Percentiles rank a stretch among this genome's conserved stretches.
Evolutionary conservation across 176 grass and related monocot genomes (phyloP).

Genomic region (Bolboschoenus planiculmis): DNA sequence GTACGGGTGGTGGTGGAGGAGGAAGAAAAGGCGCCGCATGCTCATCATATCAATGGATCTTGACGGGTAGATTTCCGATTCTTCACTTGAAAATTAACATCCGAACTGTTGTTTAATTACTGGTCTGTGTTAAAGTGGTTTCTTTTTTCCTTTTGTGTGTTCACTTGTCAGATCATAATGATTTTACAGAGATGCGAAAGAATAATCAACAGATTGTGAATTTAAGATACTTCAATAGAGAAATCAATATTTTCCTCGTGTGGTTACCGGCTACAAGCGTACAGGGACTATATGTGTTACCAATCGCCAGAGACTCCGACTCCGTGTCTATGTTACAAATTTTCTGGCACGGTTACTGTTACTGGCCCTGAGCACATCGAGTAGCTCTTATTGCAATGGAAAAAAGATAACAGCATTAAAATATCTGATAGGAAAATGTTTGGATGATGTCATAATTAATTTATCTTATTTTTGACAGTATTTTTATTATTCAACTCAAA

Average conservation of each 20-base stretch:
- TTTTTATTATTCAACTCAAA: too few species aligned
- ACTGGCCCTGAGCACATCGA: not conserved
- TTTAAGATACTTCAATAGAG: not conserved
- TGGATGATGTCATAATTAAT: too few species aligned
- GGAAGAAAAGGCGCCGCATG: not conserved
- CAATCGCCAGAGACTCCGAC: not conserved
- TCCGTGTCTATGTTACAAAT: not conserved
- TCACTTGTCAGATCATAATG: not conserved
- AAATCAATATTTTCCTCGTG: not conserved
- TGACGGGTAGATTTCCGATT: not conserved
- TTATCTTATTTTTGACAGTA: too few species aligned
- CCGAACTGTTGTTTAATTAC: not conserved
- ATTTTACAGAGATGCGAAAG: not conserved
- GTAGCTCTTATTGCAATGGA: not conserved
- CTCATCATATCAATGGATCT: not conserved
- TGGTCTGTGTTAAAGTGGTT: not conserved
- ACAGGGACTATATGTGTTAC: not conserved
- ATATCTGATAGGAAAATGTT: not conserved
- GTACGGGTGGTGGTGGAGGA: conserved; percentile 30
- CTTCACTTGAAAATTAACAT: not conserved
- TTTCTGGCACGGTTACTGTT: not conserved
- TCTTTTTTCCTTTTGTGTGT: too few species aligned
- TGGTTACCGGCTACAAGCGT: not conserved
- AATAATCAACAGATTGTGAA: not conserved
- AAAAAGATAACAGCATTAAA: not conserved